Evolutionary conservation across 441 rosid genomes (phyloP), one percentile per base, ranked within the genome.

Genomic region (Pelargonium fulgidum): DNA sequence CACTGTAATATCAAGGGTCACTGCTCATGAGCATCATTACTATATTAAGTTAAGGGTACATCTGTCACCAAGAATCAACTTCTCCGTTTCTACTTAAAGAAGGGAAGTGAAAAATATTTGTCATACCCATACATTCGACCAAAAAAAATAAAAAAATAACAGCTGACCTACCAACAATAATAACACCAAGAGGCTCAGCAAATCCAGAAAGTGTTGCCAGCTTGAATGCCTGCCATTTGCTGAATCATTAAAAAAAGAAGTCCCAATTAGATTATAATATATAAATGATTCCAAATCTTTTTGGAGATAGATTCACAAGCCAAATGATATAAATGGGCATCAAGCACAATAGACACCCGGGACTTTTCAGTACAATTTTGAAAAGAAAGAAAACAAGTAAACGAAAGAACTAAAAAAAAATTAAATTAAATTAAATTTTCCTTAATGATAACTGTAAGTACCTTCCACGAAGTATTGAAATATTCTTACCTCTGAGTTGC

Each of bases 211-310:
- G 94, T 17, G 97, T 83, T 44, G 98, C 95, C 80, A 92, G 82
- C 81, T 95, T 95, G 87, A 95, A 95, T 64, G 97, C 99, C 80
- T 90, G 90, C 99, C 99, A 95, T 86, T 95, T 95, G 88, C 99
- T 92, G 89, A 79, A 68, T 82, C 72, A 78, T 70, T 68, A 11
- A 62, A 24, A 67, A 20, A 20, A 50, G 75, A 69, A 48, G 48
- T 73, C 2, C 62, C 36, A 63, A 78, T 64, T 78, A 69, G 12
- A 62, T n/a, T 56, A 45, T 61, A 44, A 41, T 41, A 67, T n/a
- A 50, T 45, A 16, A 68, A 68, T 56, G 13, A 66, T 68, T 14
- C 67, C 47, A 4, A 67, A 11, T 26, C 54, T 16, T 26, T 10
- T 67, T 36, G 19, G 62, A 11, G 2, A 58, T 58, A 58, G 3